Evolutionary conservation across 2,329 filamentous ascomycete species (phyloP).

Genomic region (Tolypocladium inflatum): DNA sequence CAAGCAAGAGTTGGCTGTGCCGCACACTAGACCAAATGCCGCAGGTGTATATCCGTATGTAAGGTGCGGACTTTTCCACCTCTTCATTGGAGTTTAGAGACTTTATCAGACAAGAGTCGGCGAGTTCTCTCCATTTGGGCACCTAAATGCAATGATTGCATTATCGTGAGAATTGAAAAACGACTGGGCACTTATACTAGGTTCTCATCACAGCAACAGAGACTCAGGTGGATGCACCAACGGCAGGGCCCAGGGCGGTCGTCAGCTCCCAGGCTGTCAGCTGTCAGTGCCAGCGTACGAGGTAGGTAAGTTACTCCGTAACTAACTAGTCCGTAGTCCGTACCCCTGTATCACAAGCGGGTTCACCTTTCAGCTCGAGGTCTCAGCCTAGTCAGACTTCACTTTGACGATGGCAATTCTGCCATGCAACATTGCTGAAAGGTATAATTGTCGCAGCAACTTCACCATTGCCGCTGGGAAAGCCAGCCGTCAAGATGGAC

Average conservation of each 20-base stretch:
- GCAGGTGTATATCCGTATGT: not conserved
- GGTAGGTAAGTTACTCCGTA: too few species aligned
- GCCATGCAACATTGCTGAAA: not conserved
- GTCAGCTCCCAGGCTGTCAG: too few species aligned
- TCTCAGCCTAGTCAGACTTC: not conserved
- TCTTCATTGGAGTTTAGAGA: not conserved
- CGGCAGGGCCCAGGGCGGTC: not conserved
- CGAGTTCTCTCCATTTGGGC: too few species aligned
- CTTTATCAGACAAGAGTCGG: not conserved
- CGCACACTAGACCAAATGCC: not conserved
- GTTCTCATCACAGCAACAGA: not conserved
- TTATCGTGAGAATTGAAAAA: too few species aligned
- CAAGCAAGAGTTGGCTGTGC: too few species aligned
- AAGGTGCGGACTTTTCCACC: not conserved
- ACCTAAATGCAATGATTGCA: too few species aligned
- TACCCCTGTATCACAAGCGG: not conserved
- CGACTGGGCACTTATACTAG: not conserved
- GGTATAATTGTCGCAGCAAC: not conserved
- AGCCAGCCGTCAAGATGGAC: not conserved
- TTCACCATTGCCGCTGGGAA: not conserved
- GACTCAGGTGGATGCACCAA: not conserved
- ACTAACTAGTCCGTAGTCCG: too few species aligned
- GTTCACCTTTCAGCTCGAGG: not conserved
- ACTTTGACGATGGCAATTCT: not conserved
- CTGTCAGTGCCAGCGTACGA: not conserved